Base-by-base conservation (phyloP, 2,329 filamentous ascomycete genomes). In the Aspergillus hortae region DNA sequence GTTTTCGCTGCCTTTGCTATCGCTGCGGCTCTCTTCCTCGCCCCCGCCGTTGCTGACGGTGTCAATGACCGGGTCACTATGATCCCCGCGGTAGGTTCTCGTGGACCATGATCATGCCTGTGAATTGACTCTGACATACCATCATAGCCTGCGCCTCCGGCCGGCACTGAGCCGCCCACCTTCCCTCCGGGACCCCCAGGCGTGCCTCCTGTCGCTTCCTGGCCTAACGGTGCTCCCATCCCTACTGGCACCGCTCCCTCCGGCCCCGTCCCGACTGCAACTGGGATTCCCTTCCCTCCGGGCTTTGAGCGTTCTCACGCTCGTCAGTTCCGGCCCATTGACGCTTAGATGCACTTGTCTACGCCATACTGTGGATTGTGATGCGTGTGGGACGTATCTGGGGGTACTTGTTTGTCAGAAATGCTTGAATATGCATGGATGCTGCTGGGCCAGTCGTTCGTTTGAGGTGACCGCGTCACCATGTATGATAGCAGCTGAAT, bases 321-420 rank as follows among this genome's bases (percentile, higher is more conserved):
- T 35, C 64, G 64, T 55, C 64, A 67, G 44, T 55, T 65, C 42
- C 58, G 50, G 7, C 59, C 56, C 35, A 42, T 62, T 40, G 35
- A 52, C 44, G 49, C 48, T 9, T 66, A 61, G 50, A 54, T 5
- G 14, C 33, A n/a, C 10, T 11, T 42, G 27, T 30, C 27, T 30
- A 30, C 27, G 27, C 3, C 27, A 30, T 11, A 30, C 6, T 10
- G 35, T 38, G 3, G 10, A 11, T 36, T 7, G 25, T 35, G 9
- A n/a, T 15, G 19, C n/a, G 23, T 15, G n/a, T 19, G 19, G 27
- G 32, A 41, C 19, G 15, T n/a, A 9, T 6, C n/a, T 9, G 6
- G 23, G 23, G 1, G 5, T 36, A 17, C n/a, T 17, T 6, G 27
- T 27, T n/a, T 27, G 17, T 32, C 5, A 14, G 12, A 19, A 45